Evolutionary conservation across 306 rosid species (phyloP), one percentile per base, ranked within the genome.

Genomic region (Crotalaria pallida): DNA sequence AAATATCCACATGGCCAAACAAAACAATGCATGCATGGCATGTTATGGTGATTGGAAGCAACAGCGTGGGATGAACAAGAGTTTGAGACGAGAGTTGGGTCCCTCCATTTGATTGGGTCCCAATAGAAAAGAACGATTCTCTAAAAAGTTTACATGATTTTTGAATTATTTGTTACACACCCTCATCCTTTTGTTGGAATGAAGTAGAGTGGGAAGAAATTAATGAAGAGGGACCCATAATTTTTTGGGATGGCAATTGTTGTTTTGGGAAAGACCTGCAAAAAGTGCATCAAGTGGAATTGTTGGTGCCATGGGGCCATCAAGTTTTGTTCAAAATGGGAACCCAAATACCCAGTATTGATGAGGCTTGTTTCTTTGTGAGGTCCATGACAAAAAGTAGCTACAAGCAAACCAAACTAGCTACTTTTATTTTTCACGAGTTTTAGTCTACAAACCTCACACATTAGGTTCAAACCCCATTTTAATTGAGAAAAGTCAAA

Each of bases 251-350:
- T 71, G 80, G 75, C 83, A 77, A 69, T 63, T 50, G 3, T 1
- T 89, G 98, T 81, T 55, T 51, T 53, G 79, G 23, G 63, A 92
- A 92, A 86, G 98, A 76, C 79, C 72, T 78, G 10, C 98, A 89
- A 80, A 88, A 92, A 89, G 96, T 83, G 88, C 80, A 55, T 47
- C 85, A 70, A 85, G 88, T 86, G 89, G 91, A 80, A 80, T 80
- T 82, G 83, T 79, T 77, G 78, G 80, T 77, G 86, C 73, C 47
- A 75, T 81, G 75, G 84, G 85, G 58, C 85, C 86, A 78, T 80
- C 8, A 1, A 65, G 23, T 67, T 77, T 68, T 78, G 19, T 80
- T 59, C 52, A 27, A 76, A 80, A 74, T 64, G 78, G 75, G 63
- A 76, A 65, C 77, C 85, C 71, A 56, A 67, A 65, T 29, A 13